Conservation (phyloP, 345 rosid genomes). For the Noccaea bulbosa region DNA sequence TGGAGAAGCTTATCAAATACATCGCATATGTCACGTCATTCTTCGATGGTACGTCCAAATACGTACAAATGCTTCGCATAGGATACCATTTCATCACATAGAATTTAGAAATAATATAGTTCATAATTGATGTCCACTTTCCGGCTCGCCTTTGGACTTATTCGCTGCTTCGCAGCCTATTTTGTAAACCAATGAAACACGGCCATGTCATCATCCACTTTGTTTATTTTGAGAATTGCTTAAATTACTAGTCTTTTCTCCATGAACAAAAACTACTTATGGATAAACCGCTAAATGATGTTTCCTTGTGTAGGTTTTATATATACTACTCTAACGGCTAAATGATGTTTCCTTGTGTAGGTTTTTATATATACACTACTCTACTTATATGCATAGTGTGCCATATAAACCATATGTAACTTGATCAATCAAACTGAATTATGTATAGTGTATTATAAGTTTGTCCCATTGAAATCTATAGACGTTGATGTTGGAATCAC, state of each 20-base stretch:
- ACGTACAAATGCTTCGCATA: constrained; percentile 43
- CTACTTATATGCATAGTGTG: too few relatives aligned
- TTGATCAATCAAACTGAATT: too few relatives aligned
- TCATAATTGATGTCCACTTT: constrained; percentile 39
- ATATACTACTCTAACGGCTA: not conserved
- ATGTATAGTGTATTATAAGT: too few relatives aligned
- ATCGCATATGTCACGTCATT: constrained; percentile 35
- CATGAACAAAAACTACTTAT: not conserved
- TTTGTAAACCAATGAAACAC: not conserved
- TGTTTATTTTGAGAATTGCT: constrained; percentile 2
- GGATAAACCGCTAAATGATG: not conserved
- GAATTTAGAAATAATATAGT: constrained; percentile 6
- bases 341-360: not conserved
- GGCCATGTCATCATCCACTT: constrained; percentile 36
- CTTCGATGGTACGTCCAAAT: constrained; percentile 37
- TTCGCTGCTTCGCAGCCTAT: constrained; percentile 14
- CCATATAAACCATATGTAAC: too few relatives aligned
- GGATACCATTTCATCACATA: constrained; percentile 42
- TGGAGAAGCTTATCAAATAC: constrained; percentile 32
- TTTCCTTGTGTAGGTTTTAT: not conserved
- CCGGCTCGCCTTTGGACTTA: constrained; percentile 21
- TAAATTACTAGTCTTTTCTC: not conserved
- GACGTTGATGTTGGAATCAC: too few relatives aligned
- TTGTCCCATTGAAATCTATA: too few relatives aligned
- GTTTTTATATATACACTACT: not conserved